Evolutionary conservation across 2,329 filamentous ascomycete genomes (phyloP).

Genomic region (Grosmannia huntii): DNA sequence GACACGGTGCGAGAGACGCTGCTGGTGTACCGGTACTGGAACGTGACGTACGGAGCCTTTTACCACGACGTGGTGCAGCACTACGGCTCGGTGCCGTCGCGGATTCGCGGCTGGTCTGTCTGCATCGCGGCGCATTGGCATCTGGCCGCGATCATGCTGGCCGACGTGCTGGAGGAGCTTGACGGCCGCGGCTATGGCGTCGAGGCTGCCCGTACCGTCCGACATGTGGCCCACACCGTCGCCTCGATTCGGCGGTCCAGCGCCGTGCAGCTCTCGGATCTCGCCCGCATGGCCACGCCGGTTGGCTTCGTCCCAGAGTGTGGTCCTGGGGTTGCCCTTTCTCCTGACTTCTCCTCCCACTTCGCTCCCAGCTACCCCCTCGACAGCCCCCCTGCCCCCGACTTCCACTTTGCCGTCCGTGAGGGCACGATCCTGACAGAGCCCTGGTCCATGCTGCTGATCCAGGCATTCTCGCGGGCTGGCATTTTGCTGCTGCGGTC

Average conservation of each 20-base stretch:
- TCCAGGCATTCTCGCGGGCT: conserved; percentile 38
- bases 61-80: conserved; percentile 36
- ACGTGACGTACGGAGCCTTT: conserved; percentile 35
- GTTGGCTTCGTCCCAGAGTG: not conserved
- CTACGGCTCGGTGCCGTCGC: conserved; percentile 35
- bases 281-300: conserved; percentile 32
- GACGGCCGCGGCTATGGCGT: conserved; percentile 25
- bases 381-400: conserved; percentile 8
- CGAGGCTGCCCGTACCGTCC: conserved; percentile 15
- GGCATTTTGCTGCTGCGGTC: conserved; percentile 25
- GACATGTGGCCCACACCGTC: conserved; percentile 21
- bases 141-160: conserved; percentile 39
- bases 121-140: conserved; percentile 46
- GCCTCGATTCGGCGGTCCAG: conserved; percentile 28
- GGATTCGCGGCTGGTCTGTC: conserved; percentile 47
- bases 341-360: too few relatives aligned
- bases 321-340: too few relatives aligned
- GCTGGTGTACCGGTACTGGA: conserved; percentile 42
- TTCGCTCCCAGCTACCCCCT: not conserved
- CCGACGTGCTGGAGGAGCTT: conserved; percentile 38
- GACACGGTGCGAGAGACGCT: conserved; percentile 33
- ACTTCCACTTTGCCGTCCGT: conserved; percentile 40
- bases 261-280: conserved; percentile 31
- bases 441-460: conserved; percentile 44
- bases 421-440: conserved; percentile 45